Evolutionary conservation across 2,329 filamentous ascomycete species (phyloP).

Genomic region (Claviceps fusiformis): DNA sequence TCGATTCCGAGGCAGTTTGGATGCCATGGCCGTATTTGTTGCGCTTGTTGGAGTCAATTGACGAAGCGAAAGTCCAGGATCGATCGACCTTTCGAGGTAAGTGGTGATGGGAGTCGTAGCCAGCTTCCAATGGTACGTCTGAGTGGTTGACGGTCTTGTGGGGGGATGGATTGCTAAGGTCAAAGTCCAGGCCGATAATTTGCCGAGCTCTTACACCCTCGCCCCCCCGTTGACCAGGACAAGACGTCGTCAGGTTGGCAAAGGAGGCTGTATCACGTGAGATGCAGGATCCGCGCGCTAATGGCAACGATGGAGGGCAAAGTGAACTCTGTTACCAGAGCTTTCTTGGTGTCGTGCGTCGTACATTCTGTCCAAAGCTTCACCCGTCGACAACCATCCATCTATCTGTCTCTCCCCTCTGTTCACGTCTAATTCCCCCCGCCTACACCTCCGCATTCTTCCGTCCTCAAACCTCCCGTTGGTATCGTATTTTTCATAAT

Average conservation of each 20-base stretch:
- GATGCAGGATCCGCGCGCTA: background rate
- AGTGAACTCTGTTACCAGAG: conserved; percentile 9
- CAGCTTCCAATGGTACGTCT: background rate
- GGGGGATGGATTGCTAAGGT: background rate
- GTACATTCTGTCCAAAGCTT: conserved; percentile 10
- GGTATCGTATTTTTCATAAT: conserved; percentile 8
- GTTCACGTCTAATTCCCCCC: conserved; percentile 8
- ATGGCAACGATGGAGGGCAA: background rate
- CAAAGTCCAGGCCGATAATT: conserved; percentile 14
- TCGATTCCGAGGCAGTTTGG: conserved; percentile 43
- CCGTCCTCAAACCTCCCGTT: conserved; percentile 10
- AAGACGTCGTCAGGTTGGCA: background rate
- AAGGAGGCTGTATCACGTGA: conserved; percentile 5
- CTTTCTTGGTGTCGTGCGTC: conserved; percentile 7
- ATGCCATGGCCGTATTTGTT: conserved; percentile 38
- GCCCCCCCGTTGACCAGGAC: background rate
- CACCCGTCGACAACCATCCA: conserved; percentile 3
- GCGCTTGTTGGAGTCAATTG: conserved; percentile 30
- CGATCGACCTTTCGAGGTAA: conserved; percentile 1
- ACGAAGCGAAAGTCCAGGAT: conserved; percentile 10
- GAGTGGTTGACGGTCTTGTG: background rate
- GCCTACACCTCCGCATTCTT: conserved; percentile 4
- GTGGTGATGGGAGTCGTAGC: background rate
- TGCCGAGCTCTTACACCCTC: conserved; percentile 12
- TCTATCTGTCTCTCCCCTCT: conserved; percentile 6